Conservation (phyloP, 345 rosid genomes). For the Iberis pinnata region DNA sequence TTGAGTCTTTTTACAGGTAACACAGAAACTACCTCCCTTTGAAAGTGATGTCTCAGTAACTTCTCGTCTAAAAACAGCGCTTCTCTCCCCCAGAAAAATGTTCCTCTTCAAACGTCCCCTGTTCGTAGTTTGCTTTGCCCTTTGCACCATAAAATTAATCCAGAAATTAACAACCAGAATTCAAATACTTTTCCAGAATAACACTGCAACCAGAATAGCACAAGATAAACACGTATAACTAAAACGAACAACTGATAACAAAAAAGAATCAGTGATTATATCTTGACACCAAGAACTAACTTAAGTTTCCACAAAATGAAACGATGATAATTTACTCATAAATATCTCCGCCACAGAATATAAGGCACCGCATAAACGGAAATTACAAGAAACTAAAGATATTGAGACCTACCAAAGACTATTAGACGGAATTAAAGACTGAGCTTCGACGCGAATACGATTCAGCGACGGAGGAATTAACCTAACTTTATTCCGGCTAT, state of each 20-base stretch:
- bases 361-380: neutral
- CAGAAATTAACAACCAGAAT: neutral
- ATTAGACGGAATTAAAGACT: conserved; percentile 13
- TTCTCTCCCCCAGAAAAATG: conserved; percentile 30
- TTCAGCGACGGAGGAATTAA: conserved; percentile 18
- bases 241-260: neutral
- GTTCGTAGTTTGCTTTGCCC: conserved; percentile 29
- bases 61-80: conserved; percentile 29
- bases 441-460: conserved; percentile 28
- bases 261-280: conserved; percentile 3
- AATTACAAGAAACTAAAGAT: neutral
- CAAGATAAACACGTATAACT: neutral
- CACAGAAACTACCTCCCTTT: conserved; percentile 37
- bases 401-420: conserved; percentile 24
- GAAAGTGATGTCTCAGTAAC: conserved; percentile 27
- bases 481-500: conserved; percentile 25
- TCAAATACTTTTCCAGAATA: neutral
- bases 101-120: conserved; percentile 34
- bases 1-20: conserved; percentile 33
- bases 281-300: neutral
- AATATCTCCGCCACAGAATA: conserved; percentile 5
- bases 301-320: neutral
- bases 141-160: conserved; percentile 22
- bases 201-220: neutral
- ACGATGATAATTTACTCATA: conserved; percentile 1